These are phyloP conservation scores for Irpex sp. DNA, from an alignment of 1,284 basidiomycete genomes.

Conservation along the genomic window DNA sequence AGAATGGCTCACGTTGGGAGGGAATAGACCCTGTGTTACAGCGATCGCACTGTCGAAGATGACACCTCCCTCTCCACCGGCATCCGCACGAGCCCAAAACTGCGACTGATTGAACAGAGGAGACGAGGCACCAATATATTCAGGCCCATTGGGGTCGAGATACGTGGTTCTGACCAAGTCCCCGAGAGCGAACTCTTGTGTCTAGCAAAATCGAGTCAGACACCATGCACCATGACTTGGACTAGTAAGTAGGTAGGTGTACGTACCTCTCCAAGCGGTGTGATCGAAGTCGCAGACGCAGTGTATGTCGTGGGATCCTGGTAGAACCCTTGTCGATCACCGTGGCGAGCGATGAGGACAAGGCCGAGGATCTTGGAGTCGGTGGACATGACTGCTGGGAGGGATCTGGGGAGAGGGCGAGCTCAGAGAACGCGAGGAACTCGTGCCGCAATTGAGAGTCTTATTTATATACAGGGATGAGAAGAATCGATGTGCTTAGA, in stretches of 20 bases:
- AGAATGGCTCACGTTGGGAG: conserved; percentile 25
- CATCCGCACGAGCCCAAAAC: conserved; percentile 40
- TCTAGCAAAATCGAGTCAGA: conserved; percentile 12
- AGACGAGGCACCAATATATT: conserved; percentile 23
- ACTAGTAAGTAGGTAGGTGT: neutral
- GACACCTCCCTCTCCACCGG: conserved; percentile 47
- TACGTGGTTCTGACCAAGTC: conserved; percentile 35
- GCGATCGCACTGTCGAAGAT: conserved; percentile 47
- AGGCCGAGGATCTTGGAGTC: conserved; percentile 28
- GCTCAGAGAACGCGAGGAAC: neutral
- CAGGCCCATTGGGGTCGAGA: conserved; percentile 25
- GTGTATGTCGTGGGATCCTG: conserved; percentile 33
- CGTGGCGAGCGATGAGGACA: conserved; percentile 42
- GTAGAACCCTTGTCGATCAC: conserved; percentile 39
- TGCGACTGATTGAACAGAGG: conserved; percentile 32
- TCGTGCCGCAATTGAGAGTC: neutral
- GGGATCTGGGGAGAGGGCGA: neutral
- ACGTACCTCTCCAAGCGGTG: conserved; percentile 33
- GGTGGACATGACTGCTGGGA: neutral
- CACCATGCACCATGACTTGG: neutral
- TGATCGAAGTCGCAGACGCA: conserved; percentile 37
- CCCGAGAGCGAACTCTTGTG: conserved; percentile 39
- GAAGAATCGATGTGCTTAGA: neutral
- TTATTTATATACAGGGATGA: neutral
- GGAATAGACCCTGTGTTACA: conserved; percentile 46